Conservation (phyloP, 805 yeast genomes). For the Yarrowia sp. region DNA sequence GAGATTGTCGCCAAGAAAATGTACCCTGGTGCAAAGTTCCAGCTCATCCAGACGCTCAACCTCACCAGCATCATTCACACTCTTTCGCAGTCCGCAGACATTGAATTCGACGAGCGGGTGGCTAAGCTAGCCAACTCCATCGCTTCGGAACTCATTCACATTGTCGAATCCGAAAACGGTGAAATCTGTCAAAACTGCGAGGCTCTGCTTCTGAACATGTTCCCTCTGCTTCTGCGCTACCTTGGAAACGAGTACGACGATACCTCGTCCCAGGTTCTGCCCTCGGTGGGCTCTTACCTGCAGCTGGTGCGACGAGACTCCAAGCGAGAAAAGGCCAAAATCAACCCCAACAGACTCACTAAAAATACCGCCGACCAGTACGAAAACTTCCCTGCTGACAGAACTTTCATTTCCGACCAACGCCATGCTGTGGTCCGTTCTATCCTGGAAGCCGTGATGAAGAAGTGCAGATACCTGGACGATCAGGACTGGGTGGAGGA, state of each 20-base stretch:
- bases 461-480: conserved; percentile 78
- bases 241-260: conserved; percentile 86
- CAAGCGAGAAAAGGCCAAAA: conserved; percentile 48
- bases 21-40: conserved; percentile 68
- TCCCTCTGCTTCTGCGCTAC: conserved; percentile 70
- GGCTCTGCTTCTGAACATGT: conserved; percentile 53
- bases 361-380: conserved; percentile 33
- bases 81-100: conserved; percentile 44
- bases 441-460: conserved; percentile 63
- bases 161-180: conserved; percentile 48
- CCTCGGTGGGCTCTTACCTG: conserved; percentile 72
- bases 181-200: conserved; percentile 30
- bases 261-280: conserved; percentile 75
- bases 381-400: conserved; percentile 34
- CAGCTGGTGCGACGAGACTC: conserved; percentile 51
- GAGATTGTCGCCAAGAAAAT: conserved; percentile 75
- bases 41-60: conserved; percentile 64
- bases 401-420: conserved; percentile 36
- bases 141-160: conserved; percentile 70
- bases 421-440: conserved; percentile 56
- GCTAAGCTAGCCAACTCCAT: conserved; percentile 72
- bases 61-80: conserved; percentile 52
- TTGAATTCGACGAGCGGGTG: conserved; percentile 70
- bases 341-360: conserved; percentile 41
- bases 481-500: conserved; percentile 58